Percentiles rank a stretch among this genome's conserved stretches.
These are phyloP conservation scores for Tephrocybe rancida DNA, from an alignment of 768 basidiomycete genomes.

Conservation along the genomic window DNA sequence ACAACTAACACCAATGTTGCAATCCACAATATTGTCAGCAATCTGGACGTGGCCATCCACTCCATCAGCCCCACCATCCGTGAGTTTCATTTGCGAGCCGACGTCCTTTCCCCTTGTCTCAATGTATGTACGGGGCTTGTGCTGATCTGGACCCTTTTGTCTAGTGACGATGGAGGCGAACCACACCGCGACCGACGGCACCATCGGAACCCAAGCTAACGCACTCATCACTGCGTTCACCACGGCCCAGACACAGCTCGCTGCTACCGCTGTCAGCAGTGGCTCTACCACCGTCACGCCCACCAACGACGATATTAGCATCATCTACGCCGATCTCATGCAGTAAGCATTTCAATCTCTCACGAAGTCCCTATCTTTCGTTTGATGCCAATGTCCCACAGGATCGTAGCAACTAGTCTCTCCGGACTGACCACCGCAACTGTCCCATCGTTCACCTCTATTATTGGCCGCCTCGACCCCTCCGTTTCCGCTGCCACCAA, in stretches of 20 bases:
- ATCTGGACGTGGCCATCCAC: slow-evolving; percentile 25
- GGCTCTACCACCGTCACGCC: slow-evolving; percentile 33
- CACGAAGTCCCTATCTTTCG: neutral
- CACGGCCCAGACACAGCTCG: slow-evolving; percentile 22
- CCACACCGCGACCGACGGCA: slow-evolving; percentile 29
- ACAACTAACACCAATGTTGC: slow-evolving; percentile 33
- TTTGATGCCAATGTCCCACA: slow-evolving; percentile 9
- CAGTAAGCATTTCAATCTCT: slow-evolving; percentile 23
- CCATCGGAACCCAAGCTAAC: slow-evolving; percentile 27
- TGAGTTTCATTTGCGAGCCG: slow-evolving; percentile 7
- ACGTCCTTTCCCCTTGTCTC: neutral
- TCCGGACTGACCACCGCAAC: slow-evolving; percentile 27
- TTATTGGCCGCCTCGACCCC: slow-evolving; percentile 31
- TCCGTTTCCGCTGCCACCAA: slow-evolving; percentile 23
- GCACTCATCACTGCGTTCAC: slow-evolving; percentile 27
- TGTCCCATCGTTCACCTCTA: slow-evolving; percentile 28
- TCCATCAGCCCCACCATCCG: slow-evolving; percentile 25
- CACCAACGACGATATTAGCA: slow-evolving; percentile 37
- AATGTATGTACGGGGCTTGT: neutral
- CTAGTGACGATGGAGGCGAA: slow-evolving; percentile 32
- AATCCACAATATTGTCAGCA: slow-evolving; percentile 27
- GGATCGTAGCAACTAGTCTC: slow-evolving; percentile 29
- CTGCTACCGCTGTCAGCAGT: slow-evolving; percentile 26
- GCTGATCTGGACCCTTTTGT: neutral
- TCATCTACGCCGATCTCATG: slow-evolving; percentile 28